These are phyloP conservation scores for Ceratocystis colombiana DNA, from an alignment of 2,329 filamentous ascomycete species.

Conservation along the genomic window DNA sequence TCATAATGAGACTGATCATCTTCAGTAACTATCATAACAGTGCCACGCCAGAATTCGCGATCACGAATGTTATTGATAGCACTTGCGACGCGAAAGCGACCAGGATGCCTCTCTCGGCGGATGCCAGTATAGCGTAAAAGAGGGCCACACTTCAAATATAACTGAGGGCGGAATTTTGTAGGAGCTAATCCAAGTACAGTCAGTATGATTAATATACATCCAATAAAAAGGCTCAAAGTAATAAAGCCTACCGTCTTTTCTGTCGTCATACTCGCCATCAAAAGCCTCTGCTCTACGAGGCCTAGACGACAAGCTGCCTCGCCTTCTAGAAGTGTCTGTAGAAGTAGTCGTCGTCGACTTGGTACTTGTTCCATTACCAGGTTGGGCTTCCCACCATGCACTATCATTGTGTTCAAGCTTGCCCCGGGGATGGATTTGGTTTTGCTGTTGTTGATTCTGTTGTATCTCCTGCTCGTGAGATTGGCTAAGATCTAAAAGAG, in stretches of 20 bases:
- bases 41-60: slow-evolving; percentile 82
- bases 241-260: slow-evolving; percentile 39
- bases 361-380: slow-evolving; percentile 2
- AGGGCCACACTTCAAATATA: slow-evolving; percentile 85
- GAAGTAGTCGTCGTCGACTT: slow-evolving; percentile 5
- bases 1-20: slow-evolving; percentile 76
- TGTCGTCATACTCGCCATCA: slow-evolving; percentile 57
- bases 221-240: background rate
- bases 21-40: slow-evolving; percentile 86
- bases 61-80: slow-evolving; percentile 35
- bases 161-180: slow-evolving; percentile 68
- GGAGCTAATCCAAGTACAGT: slow-evolving; percentile 35
- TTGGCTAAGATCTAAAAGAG: slow-evolving; percentile 49
- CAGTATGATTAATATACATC: background rate
- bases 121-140: slow-evolving; percentile 83
- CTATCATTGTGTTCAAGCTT: slow-evolving; percentile 35
- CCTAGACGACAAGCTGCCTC: slow-evolving; percentile 40
- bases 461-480: slow-evolving; percentile 22
- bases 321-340: slow-evolving; percentile 32
- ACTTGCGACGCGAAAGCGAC: slow-evolving; percentile 30
- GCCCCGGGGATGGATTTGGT: background rate
- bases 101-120: slow-evolving; percentile 47
- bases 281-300: slow-evolving; percentile 53
- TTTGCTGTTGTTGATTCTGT: slow-evolving; percentile 17
- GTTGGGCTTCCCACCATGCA: slow-evolving; percentile 65